phyloP scores from a whole-genome alignment of 1,284 basidiomycete species.

The Naganishia sp. region DNA sequence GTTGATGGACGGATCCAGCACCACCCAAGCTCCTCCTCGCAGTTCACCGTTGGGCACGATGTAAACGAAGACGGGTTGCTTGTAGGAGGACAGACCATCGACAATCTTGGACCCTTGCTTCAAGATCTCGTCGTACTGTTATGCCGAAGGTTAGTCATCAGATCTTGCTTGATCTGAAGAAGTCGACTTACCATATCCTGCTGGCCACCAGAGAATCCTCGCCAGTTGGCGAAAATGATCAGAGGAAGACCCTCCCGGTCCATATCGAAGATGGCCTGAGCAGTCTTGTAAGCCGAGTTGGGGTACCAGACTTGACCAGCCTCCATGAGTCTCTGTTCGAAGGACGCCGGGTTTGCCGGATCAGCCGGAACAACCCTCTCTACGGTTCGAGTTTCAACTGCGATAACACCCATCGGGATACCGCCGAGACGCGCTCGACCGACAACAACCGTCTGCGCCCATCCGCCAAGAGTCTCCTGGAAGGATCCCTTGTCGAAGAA shows the following conservation, averaged over 20 bases:
- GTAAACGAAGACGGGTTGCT: conserved; percentile 98
- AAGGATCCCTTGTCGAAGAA: conserved; percentile 98
- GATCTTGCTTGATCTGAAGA: background rate
- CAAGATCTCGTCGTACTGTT: conserved; percentile 78
- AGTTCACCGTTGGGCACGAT: conserved; percentile 98
- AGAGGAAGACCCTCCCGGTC: conserved; percentile 94
- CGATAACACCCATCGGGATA: conserved; percentile 96
- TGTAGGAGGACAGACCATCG: conserved; percentile 94
- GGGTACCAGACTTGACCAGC: conserved; percentile 99
- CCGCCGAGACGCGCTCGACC: conserved; percentile 95
- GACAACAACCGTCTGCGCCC: conserved; percentile 94
- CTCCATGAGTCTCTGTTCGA: conserved; percentile 98
- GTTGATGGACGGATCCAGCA: conserved; percentile 96
- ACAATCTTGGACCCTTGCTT: conserved; percentile 97
- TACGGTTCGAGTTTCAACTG: conserved; percentile 95
- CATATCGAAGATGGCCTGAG: conserved; percentile 98
- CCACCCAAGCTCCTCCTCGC: conserved; percentile 99
- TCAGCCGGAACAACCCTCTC: conserved; percentile 97
- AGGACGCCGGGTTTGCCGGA: conserved; percentile 96
- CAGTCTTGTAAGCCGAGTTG: conserved; percentile 99
- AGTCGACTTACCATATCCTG: conserved; percentile 76
- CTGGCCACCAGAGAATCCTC: conserved; percentile 99
- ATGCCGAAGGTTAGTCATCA: background rate
- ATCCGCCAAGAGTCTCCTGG: conserved; percentile 63
- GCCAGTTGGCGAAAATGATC: conserved; percentile 99